These are phyloP conservation scores for Aquanectria penicillioides DNA, from an alignment of 2,329 filamentous ascomycete genomes.

Conservation along the genomic window DNA sequence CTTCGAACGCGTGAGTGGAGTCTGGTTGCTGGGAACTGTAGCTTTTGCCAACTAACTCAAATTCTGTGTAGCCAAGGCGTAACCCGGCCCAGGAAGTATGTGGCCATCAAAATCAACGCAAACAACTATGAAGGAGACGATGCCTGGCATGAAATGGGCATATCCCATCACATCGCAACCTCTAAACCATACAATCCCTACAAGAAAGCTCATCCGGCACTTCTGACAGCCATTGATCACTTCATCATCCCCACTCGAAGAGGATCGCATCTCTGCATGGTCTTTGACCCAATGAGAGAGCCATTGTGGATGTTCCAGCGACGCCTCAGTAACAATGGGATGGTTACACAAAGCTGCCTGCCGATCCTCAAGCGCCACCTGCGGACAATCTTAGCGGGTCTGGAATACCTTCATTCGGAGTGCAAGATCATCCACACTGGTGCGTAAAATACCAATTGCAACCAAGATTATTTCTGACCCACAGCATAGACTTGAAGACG, in stretches of 20 bases:
- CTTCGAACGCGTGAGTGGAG: conserved; percentile 16
- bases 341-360: conserved; percentile 16
- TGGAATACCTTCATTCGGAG: conserved; percentile 54
- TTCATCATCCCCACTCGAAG: conserved; percentile 43
- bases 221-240: conserved; percentile 45
- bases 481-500: conserved; percentile 32
- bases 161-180: conserved; percentile 23
- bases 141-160: conserved; percentile 31
- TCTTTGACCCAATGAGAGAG: conserved; percentile 52
- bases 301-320: conserved; percentile 48
- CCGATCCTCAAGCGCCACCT: conserved; percentile 50
- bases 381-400: conserved; percentile 47
- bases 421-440: conserved; percentile 56
- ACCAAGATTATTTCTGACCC: not conserved
- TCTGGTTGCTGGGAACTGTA: not conserved
- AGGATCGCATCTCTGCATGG: conserved; percentile 48
- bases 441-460: conserved; percentile 28
- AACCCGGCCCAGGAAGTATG: conserved; percentile 24
- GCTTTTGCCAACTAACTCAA: conserved; percentile 4
- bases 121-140: conserved; percentile 33
- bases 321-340: conserved; percentile 47
- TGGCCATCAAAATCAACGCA: conserved; percentile 38
- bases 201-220: conserved; percentile 43
- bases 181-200: conserved; percentile 15
- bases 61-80: not conserved